Evolutionary conservation across 805 yeast species (phyloP), one percentile per base, ranked within the genome.

Genomic region (Starmera caribaea): DNA sequence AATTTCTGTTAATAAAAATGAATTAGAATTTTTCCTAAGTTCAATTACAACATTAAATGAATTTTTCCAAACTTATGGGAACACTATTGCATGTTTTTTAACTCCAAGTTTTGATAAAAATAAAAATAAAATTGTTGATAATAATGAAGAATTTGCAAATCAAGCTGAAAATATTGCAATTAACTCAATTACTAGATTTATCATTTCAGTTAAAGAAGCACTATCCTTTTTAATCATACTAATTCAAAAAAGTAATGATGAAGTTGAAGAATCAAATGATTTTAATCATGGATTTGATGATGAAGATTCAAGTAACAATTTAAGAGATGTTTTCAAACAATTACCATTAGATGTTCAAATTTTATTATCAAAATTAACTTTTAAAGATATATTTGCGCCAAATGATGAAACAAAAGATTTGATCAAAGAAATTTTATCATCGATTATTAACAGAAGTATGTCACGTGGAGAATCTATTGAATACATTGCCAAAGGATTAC

Each of bases 151-250:
- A 47, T 76, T 82, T 34, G 80, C 88, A 34, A 65, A 76, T 40
- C 89, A 92, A 59, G 95, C 96, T 1, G 98, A 92, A 57, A 88
- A 86, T 51, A 79, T 87, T 51, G 96, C 95, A 7, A 74, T 90
- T 47, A 78, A 79, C 24, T 78, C 96, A 0, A 63, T 92, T 31
- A 68, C 85, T 35, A 79, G 83, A 51, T 73, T 89, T 9, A 71
- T 89, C 41, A 76, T 74, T 40, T 78, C 86, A 7, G 77, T 87
- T 60, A 85, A 86, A 49, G 97, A 92, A 61, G 95, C 95, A 0
- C 66, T 90, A 28, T 87, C 97, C 2, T 92, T 92, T 56, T 65
- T 92, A 45, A 74, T 82, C 61, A 83, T 90, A 8, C 65, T 92
- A 42, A 69, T 80, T 45, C 94, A 87, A 49, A 96, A 88, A 54